Evolutionary conservation across 352 stramenopile genomes (phyloP).

Genomic region (Globisporangium nodosum): DNA sequence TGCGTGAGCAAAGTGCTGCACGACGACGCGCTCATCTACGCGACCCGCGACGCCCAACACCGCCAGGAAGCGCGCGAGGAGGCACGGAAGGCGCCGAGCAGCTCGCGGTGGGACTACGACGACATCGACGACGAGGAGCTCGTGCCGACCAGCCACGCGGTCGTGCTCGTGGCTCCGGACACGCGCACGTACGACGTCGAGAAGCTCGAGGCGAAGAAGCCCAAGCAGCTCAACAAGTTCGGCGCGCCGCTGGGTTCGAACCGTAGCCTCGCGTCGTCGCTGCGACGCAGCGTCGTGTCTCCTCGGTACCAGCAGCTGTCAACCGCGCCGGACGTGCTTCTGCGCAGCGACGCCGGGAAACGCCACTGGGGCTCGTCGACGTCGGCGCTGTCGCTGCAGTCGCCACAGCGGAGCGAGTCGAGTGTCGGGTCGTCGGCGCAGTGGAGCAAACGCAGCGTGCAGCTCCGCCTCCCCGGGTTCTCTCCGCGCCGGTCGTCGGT

Average conservation of each 20-base stretch:
- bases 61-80: background rate
- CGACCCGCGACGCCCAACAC: constrained; percentile 28
- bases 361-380: constrained; percentile 43
- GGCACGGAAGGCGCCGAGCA: background rate
- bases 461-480: background rate
- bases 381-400: constrained; percentile 33
- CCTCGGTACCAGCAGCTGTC: constrained; percentile 15
- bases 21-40: constrained; percentile 46
- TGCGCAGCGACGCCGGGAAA: constrained; percentile 36
- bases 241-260: constrained; percentile 11
- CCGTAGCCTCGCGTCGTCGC: constrained; percentile 6
- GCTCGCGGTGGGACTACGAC: constrained; percentile 30
- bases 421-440: constrained; percentile 16
- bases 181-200: constrained; percentile 18
- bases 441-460: constrained; percentile 5
- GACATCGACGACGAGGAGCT: constrained; percentile 34
- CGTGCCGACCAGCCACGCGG: constrained; percentile 16
- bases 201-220: constrained; percentile 2
- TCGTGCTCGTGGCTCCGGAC: constrained; percentile 19
- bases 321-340: constrained; percentile 30
- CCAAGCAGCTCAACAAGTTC: constrained; percentile 11
- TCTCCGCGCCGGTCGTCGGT: background rate
- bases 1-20: constrained; percentile 47
- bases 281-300: constrained; percentile 4
- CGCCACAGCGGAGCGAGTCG: constrained; percentile 16